These are phyloP conservation scores for Colletotrichum sp. DNA, from an alignment of 2,329 filamentous ascomycete genomes.

Conservation along the genomic window DNA sequence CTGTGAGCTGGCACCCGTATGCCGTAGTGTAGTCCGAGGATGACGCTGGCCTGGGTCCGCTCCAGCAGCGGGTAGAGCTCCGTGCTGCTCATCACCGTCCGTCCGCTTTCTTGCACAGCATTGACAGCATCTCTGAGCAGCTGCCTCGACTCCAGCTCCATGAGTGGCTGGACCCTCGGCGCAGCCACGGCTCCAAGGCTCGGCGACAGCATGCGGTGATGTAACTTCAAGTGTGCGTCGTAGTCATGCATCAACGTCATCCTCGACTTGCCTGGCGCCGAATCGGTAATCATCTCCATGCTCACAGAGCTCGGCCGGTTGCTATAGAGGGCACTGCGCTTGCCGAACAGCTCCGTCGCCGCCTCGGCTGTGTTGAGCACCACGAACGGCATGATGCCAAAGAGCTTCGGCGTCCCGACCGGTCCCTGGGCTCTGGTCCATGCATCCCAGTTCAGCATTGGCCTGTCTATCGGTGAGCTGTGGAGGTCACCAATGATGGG, in stretches of 20 bases:
- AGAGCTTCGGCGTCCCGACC: conserved; percentile 22
- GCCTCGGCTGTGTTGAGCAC: conserved; percentile 25
- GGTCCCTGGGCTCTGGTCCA: conserved; percentile 22
- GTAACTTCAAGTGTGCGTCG: conserved; percentile 39
- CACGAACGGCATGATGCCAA: conserved; percentile 24
- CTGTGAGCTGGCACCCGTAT: conserved; percentile 32
- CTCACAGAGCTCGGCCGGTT: conserved; percentile 25
- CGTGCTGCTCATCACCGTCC: background rate
- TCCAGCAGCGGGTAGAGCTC: conserved; percentile 37
- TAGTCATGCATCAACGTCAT: conserved; percentile 35
- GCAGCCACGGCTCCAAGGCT: conserved; percentile 33
- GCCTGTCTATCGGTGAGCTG: conserved; percentile 23
- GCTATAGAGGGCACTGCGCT: conserved; percentile 25
- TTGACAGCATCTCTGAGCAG: conserved; percentile 45
- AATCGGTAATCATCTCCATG: conserved; percentile 28
- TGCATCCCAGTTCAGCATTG: conserved; percentile 23
- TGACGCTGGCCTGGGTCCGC: conserved; percentile 39
- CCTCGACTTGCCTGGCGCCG: conserved; percentile 21
- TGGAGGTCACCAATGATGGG: conserved; percentile 25
- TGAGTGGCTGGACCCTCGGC: conserved; percentile 42
- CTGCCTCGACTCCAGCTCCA: conserved; percentile 52
- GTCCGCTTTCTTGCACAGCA: background rate
- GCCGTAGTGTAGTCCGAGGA: conserved; percentile 42
- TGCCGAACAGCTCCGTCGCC: conserved; percentile 23
- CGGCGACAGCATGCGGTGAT: conserved; percentile 42